Evolutionary conservation across 2,329 filamentous ascomycete genomes (phyloP).

Genomic region (Emmonsiellopsis sp.): DNA sequence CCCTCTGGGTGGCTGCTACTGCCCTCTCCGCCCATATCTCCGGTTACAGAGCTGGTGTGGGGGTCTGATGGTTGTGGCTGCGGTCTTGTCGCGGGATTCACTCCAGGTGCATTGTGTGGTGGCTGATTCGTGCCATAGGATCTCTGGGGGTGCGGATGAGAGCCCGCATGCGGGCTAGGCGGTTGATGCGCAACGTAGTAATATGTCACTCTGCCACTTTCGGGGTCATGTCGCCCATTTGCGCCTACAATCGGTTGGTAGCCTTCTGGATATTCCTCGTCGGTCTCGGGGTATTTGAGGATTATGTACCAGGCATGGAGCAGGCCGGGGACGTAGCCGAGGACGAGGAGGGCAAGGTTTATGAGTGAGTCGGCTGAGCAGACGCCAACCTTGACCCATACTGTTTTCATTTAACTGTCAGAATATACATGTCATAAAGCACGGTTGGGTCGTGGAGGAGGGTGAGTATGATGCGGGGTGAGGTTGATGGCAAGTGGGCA

Average conservation of each 20-base stretch:
- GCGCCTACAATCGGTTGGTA: slow-evolving; percentile 58
- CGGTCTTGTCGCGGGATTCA: slow-evolving; percentile 18
- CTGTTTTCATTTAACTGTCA: slow-evolving; percentile 35
- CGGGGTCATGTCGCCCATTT: slow-evolving; percentile 34
- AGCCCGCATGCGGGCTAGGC: slow-evolving; percentile 10
- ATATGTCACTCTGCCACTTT: slow-evolving; percentile 55
- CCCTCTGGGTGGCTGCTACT: slow-evolving; percentile 26
- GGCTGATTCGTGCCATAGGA: slow-evolving; percentile 32
- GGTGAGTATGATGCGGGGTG: too few species aligned
- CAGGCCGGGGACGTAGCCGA: slow-evolving; percentile 76
- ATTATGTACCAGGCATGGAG: slow-evolving; percentile 99
- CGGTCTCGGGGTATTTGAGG: slow-evolving; percentile 69
- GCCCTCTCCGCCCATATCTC: slow-evolving; percentile 12
- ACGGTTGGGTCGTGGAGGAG: not conserved
- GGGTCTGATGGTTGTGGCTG: slow-evolving; percentile 15
- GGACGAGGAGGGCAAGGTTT: slow-evolving; percentile 80
- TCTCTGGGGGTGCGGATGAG: slow-evolving; percentile 22
- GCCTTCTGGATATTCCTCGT: slow-evolving; percentile 46
- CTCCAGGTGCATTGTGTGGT: slow-evolving; percentile 20
- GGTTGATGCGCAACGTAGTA: slow-evolving; percentile 59
- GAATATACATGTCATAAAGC: not conserved
- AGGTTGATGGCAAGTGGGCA: slow-evolving; percentile 1
- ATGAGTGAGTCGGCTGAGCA: slow-evolving; percentile 89
- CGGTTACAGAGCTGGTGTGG: slow-evolving; percentile 9
- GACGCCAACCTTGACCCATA: slow-evolving; percentile 94